Conservation (phyloP, 345 rosid genomes). For the Acer saccharum region DNA sequence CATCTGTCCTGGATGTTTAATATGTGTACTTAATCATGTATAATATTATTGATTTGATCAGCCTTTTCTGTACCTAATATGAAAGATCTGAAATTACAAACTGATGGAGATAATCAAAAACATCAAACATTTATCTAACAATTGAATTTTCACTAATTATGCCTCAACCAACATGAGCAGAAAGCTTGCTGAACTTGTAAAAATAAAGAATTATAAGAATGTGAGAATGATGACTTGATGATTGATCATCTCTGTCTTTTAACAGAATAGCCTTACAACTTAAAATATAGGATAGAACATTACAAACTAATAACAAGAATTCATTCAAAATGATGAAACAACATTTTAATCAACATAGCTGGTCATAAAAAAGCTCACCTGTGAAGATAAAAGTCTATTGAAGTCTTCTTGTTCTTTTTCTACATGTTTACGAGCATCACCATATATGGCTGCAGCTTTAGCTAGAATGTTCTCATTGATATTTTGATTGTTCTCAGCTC, state of each 20-base stretch:
- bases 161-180: background rate
- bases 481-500: conserved; percentile 70
- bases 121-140: background rate
- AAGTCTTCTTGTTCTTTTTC: conserved; percentile 93
- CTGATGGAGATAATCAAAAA: background rate
- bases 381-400: conserved; percentile 65
- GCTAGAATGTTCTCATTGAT: conserved; percentile 76
- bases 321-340: background rate
- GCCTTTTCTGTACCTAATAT: background rate
- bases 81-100: background rate
- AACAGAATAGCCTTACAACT: background rate
- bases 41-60: background rate
- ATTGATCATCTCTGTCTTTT: background rate
- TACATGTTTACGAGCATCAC: conserved; percentile 86
- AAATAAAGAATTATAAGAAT: background rate
- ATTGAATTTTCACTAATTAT: background rate
- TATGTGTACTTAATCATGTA: background rate
- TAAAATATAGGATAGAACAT: background rate
- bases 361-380: conserved; percentile 43
- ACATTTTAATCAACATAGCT: background rate
- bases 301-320: background rate
- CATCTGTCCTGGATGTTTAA: background rate
- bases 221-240: background rate
- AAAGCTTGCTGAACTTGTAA: background rate
- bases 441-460: conserved; percentile 89